Conservation (phyloP, 2,329 filamentous ascomycete species). For the Stemphylium beticola region DNA sequence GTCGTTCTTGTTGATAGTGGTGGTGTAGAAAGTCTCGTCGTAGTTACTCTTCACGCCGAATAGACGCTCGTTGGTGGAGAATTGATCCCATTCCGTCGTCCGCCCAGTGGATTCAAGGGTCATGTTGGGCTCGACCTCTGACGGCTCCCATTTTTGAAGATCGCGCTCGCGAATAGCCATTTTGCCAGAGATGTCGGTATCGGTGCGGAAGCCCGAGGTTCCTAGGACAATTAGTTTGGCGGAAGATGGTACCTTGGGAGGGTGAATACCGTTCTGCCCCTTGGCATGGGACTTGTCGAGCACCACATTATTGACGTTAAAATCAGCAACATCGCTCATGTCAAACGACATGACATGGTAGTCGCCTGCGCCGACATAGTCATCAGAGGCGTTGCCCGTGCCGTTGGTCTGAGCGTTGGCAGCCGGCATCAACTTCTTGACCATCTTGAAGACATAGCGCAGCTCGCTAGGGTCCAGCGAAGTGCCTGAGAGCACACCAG, state of each 20-base stretch:
- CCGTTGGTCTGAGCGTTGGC: conserved; percentile 56
- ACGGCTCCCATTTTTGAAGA: conserved; percentile 82
- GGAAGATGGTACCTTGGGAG: conserved; percentile 52
- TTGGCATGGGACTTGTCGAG: conserved; percentile 59
- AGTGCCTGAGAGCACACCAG: conserved; percentile 65
- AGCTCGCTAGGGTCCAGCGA: conserved; percentile 59
- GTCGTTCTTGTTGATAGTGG: conserved; percentile 81
- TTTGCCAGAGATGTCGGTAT: conserved; percentile 82
- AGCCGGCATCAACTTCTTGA: conserved; percentile 57
- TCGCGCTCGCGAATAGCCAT: conserved; percentile 73
- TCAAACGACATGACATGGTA: conserved; percentile 66
- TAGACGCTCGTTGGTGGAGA: conserved; percentile 83
- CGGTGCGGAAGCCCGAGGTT: conserved; percentile 75
- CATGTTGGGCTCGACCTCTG: conserved; percentile 67
- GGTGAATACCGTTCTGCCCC: conserved; percentile 62
- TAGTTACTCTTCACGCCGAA: conserved; percentile 92
- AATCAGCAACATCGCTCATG: conserved; percentile 64
- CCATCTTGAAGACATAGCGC: conserved; percentile 70
- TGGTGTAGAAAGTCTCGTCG: conserved; percentile 94
- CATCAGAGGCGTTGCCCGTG: conserved; percentile 46
- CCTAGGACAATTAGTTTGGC: conserved; percentile 54
- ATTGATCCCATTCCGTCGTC: conserved; percentile 80
- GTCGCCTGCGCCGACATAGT: conserved; percentile 56
- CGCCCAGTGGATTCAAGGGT: conserved; percentile 67
- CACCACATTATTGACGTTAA: conserved; percentile 61